Evolutionary conservation across 2,329 filamentous ascomycete genomes (phyloP), one percentile per base, ranked within the genome.

Genomic region (Fusarium hainanense): DNA sequence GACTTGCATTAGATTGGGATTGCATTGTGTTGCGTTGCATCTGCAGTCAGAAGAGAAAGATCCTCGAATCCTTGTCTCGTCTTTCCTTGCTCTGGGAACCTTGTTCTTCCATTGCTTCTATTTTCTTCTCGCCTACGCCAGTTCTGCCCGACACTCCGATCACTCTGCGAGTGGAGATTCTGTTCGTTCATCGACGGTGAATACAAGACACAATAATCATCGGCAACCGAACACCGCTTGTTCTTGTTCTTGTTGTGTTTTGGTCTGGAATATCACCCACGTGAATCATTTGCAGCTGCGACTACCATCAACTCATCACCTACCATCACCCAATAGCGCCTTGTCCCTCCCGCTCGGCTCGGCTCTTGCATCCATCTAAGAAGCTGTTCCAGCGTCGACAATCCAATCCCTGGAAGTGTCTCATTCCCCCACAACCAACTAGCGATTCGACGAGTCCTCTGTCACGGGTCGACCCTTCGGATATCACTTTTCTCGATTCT

Each of bases 221-320:
- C 49, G 23, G 23, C 23, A 52, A 42, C 49, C 49, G 23, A 52
- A 28, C 13, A 52, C 34, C 13, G 23, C 49, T 52, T 52, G n/a
- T 28, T 23, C 11, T 40, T 37, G 14, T 41, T 43, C 8, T 20
- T 32, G 30, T 20, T 32, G 34, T 52, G 14, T 40, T 42, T 16
- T 23, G 41, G 49, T 16, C 20, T 28, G 12, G 48, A 40, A 48
- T 20, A 52, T 70, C 67, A 57, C 60, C 60, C 73, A 73, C 73
- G 73, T 75, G 73, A 63, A 56, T 54, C n/a, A 54, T 62, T 58
- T 64, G 54, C 54, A 69, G 55, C 73, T 75, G 73, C 71, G 64
- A 63, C 70, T 72, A 58, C 41, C 51, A 43, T 58, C 42, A 58
- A 63, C 63, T 74, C 58, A 73, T 75, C 73, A 75, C 73, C 66